phyloP scores from a whole-genome alignment of 805 yeast genomes.

The Starmerella bacillaris region DNA sequence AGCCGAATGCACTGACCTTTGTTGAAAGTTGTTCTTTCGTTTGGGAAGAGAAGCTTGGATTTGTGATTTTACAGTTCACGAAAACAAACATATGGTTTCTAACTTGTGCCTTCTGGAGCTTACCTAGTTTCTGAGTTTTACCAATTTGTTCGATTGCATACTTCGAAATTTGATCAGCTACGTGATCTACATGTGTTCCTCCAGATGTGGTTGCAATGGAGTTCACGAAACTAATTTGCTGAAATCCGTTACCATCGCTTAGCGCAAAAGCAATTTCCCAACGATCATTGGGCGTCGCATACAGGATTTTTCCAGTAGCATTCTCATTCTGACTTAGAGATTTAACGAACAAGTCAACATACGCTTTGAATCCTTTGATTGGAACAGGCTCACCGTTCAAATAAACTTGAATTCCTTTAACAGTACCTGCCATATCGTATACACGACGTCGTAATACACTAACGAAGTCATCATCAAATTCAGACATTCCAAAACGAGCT shows the following conservation, averaged over 20 bases:
- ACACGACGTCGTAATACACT: conserved; percentile 85
- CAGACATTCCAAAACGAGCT: conserved; percentile 65
- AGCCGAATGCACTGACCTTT: conserved; percentile 73
- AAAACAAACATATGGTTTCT: conserved; percentile 79
- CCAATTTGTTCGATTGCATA: conserved; percentile 63
- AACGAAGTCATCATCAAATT: conserved; percentile 61
- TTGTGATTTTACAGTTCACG: conserved; percentile 79
- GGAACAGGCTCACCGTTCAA: conserved; percentile 58
- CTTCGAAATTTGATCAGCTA: conserved; percentile 66
- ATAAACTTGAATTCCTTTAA: conserved; percentile 57
- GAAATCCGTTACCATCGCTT: conserved; percentile 63
- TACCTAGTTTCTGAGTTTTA: conserved; percentile 34
- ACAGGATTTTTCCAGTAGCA: conserved; percentile 36
- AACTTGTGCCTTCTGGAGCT: conserved; percentile 74
- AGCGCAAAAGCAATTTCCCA: conserved; percentile 96
- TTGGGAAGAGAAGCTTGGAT: conserved; percentile 94
- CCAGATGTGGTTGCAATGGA: conserved; percentile 95
- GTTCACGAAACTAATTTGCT: conserved; percentile 91
- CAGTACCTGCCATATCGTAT: conserved; percentile 88
- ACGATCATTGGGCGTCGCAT: conserved; percentile 63
- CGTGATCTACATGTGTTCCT: conserved; percentile 82
- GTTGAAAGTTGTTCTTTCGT: conserved; percentile 93
- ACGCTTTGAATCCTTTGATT: conserved; percentile 61
- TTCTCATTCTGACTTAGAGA: conserved; percentile 34
- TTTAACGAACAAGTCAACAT: conserved; percentile 74